These are phyloP conservation scores for Saururus chinensis DNA, from an alignment of 164 flowering plant species.

Conservation along the genomic window DNA sequence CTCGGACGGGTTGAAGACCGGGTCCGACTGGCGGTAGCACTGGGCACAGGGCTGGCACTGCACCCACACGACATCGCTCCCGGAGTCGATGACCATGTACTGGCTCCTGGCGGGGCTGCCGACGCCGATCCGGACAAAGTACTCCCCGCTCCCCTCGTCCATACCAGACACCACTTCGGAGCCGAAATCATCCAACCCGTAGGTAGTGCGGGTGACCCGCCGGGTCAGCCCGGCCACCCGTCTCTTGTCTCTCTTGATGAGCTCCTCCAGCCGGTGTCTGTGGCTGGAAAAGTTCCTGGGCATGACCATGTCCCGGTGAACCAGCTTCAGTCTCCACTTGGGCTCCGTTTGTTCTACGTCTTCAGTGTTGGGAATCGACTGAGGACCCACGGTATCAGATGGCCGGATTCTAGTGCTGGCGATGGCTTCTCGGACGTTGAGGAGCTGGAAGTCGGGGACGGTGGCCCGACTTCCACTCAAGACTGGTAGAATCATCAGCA, in stretches of 20 bases:
- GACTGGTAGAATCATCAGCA: constrained; percentile 5
- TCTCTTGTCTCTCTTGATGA: constrained; percentile 38
- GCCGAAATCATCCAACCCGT: constrained; percentile 49
- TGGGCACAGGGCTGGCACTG: constrained; percentile 78
- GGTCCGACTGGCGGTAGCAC: constrained; percentile 81
- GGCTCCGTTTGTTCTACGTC: background rate
- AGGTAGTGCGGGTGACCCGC: constrained; percentile 18
- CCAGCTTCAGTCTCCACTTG: constrained; percentile 16
- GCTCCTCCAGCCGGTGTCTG: constrained; percentile 25
- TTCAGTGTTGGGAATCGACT: constrained; percentile 2
- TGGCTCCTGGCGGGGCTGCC: constrained; percentile 75
- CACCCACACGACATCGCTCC: constrained; percentile 86
- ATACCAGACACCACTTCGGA: constrained; percentile 85
- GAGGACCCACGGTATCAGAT: no score
- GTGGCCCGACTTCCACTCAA: constrained; percentile 6
- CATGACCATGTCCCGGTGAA: constrained; percentile 17
- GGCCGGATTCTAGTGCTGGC: constrained; percentile 4
- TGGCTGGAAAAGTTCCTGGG: constrained; percentile 7
- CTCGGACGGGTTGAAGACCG: constrained; percentile 65
- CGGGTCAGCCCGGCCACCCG: constrained; percentile 34
- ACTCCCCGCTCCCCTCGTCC: constrained; percentile 90
- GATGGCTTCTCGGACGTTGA: constrained; percentile 32
- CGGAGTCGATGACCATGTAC: constrained; percentile 82
- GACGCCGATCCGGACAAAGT: constrained; percentile 78
- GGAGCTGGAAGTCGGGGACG: constrained; percentile 13